phyloP scores from a whole-genome alignment of 1,139 yeast genomes.

The Ogataea hybrid region DNA sequence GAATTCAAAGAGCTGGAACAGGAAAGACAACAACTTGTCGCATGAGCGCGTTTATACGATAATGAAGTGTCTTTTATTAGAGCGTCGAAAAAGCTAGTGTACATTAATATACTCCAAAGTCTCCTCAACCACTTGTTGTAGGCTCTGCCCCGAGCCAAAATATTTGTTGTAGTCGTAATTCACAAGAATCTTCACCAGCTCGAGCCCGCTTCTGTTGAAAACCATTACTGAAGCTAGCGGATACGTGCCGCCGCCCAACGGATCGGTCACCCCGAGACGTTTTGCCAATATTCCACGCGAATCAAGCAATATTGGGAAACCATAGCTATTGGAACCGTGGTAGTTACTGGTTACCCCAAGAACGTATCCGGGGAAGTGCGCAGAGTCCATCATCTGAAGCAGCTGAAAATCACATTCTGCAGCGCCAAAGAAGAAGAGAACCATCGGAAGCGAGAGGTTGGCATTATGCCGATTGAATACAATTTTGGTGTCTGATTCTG shows the following conservation, averaged over 20 bases:
- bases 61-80: constrained; percentile 4
- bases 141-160: constrained; percentile 18
- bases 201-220: constrained; percentile 31
- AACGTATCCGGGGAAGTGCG: constrained; percentile 7
- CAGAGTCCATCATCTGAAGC: constrained; percentile 11
- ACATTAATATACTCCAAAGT: constrained; percentile 13
- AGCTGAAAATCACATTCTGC: constrained; percentile 14
- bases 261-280: constrained; percentile 38
- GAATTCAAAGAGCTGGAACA: constrained; percentile 51
- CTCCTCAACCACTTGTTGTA: constrained; percentile 18
- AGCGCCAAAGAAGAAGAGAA: constrained; percentile 17
- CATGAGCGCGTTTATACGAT: constrained; percentile 6
- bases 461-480: constrained; percentile 3
- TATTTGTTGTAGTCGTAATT: constrained; percentile 27
- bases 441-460: constrained; percentile 9
- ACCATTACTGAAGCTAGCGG: constrained; percentile 44
- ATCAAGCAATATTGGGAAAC: constrained; percentile 30
- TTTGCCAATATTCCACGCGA: constrained; percentile 28
- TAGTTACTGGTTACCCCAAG: constrained; percentile 26
- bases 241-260: constrained; percentile 51
- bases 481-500: constrained; percentile 6
- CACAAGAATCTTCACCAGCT: constrained; percentile 21
- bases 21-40: constrained; percentile 28
- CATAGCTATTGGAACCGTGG: constrained; percentile 9
- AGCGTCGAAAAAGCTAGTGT: constrained; percentile 1